Percentiles rank a stretch among this genome's conserved stretches.
Conservation (phyloP, 345 rosid species). For the Abelmoschus esculentus region DNA sequence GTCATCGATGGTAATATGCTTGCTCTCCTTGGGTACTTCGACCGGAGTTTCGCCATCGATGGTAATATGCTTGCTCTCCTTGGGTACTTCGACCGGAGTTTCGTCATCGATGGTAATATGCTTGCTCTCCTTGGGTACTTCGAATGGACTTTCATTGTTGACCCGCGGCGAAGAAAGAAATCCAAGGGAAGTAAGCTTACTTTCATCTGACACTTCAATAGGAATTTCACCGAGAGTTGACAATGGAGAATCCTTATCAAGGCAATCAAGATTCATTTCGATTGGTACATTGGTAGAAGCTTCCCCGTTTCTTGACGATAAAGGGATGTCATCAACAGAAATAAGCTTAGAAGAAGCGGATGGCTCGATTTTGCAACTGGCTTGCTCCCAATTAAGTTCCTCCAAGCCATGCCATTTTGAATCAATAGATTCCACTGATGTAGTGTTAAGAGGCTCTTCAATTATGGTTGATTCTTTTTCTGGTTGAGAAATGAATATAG, state of each 20-base stretch:
- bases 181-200: slow-evolving; percentile 15
- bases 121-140: not conserved
- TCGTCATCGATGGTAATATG: not conserved
- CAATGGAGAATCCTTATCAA: slow-evolving; percentile 19
- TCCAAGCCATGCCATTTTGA: slow-evolving; percentile 23
- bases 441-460: slow-evolving; percentile 3
- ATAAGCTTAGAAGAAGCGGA: slow-evolving; percentile 27
- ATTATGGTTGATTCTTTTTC: slow-evolving; percentile 15
- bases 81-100: not conserved
- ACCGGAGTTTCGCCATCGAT: not conserved
- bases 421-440: slow-evolving; percentile 8
- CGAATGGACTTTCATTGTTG: not conserved
- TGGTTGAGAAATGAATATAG: slow-evolving; percentile 15
- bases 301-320: slow-evolving; percentile 19
- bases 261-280: slow-evolving; percentile 19
- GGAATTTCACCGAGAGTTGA: slow-evolving; percentile 21
- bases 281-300: slow-evolving; percentile 19
- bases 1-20: not conserved
- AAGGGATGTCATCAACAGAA: slow-evolving; percentile 29
- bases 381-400: slow-evolving; percentile 33
- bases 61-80: not conserved
- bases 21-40: not conserved
- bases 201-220: slow-evolving; percentile 22
- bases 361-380: slow-evolving; percentile 15
- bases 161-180: slow-evolving; percentile 7